A percentile compares a stretch with the other conserved stretches of the same genome.
phyloP scores from a whole-genome alignment of 805 yeast genomes.

The Schizosaccharomyces pombe region DNA sequence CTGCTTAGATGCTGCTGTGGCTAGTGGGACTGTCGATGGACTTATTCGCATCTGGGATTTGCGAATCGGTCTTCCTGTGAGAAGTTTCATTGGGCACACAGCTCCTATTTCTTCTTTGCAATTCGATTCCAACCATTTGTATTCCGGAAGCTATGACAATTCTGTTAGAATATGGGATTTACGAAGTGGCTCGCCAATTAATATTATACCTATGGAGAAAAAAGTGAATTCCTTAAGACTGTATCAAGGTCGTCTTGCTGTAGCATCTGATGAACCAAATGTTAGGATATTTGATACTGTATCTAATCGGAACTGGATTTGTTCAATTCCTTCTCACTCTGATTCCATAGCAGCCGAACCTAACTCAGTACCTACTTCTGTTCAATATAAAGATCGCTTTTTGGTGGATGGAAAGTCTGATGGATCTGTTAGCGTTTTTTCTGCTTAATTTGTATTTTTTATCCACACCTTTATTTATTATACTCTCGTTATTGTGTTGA shows the following conservation, averaged over 20 bases:
- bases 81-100: slow-evolving; percentile 42
- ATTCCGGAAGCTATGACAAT: slow-evolving; percentile 41
- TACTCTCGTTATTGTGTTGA: not conserved
- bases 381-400: slow-evolving; percentile 39
- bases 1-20: slow-evolving; percentile 51
- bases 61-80: slow-evolving; percentile 40
- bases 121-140: slow-evolving; percentile 40
- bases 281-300: slow-evolving; percentile 37
- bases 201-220: slow-evolving; percentile 36
- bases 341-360: not conserved
- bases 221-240: slow-evolving; percentile 35
- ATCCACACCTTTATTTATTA: not conserved
- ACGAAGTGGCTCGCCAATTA: slow-evolving; percentile 37
- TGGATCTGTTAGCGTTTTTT: slow-evolving; percentile 47
- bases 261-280: slow-evolving; percentile 26
- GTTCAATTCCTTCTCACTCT: slow-evolving; percentile 15
- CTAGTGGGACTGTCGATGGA: slow-evolving; percentile 60
- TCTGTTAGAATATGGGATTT: slow-evolving; percentile 52
- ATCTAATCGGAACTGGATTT: slow-evolving; percentile 28
- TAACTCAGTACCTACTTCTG: slow-evolving; percentile 17
- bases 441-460: slow-evolving; percentile 12
- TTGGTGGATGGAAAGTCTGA: slow-evolving; percentile 37
- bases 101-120: slow-evolving; percentile 44
- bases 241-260: slow-evolving; percentile 32
- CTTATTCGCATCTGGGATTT: slow-evolving; percentile 55